Base-by-base conservation (phyloP, 1,284 basidiomycete genomes). In the Naganishia albida region DNA sequence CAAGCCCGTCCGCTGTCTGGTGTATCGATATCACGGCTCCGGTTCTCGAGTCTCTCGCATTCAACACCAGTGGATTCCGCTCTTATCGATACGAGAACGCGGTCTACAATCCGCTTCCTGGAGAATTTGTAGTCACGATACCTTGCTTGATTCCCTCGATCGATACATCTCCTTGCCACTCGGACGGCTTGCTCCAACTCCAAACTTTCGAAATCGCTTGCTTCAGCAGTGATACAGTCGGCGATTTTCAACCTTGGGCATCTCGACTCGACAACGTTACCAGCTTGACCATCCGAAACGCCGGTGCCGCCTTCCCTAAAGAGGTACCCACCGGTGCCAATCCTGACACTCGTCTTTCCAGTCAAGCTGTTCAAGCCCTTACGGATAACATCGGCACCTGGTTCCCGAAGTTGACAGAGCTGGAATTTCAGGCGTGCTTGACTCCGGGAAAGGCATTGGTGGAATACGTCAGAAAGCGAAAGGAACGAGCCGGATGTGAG, bases 191-290 rank as follows among this genome's bases (percentile, higher is more conserved):
- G 12, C 6, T n/a, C 1, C 4, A 12, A 7, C 1, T 53, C 51
- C 1, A 38, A 39, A 7, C 51, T 6, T 20, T 43, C 16, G 42
- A 43, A 20, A 6, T 43, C 20, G 46, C 18, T 20, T 48, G 20
- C 46, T 48, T 23, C 13, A 48, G 20, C 18, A 18, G 18, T 20
- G 46, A 48, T 48, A 23, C 10, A 7, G 46, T 18, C 20, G 4
- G n/a, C 10, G 20, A 20, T 12, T 13, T 48, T 3, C n/a, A 48
- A 25, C 10, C 20, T 26, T 59, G 56, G 56, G 30, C 38, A 4
- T 49, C 56, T 28, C 56, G 44, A 10, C 38, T 59, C 16, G 18
- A 30, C 10, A 49, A 49, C n/a, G 28, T 59, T 7, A 59, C 56
- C n/a, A 59, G 34, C 30, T 44, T 59, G 12, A n/a, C 34, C 12